Evolutionary conservation across 257 asterid species (phyloP), one percentile per base, ranked within the genome.

Genomic region (Salvia hispanica): DNA sequence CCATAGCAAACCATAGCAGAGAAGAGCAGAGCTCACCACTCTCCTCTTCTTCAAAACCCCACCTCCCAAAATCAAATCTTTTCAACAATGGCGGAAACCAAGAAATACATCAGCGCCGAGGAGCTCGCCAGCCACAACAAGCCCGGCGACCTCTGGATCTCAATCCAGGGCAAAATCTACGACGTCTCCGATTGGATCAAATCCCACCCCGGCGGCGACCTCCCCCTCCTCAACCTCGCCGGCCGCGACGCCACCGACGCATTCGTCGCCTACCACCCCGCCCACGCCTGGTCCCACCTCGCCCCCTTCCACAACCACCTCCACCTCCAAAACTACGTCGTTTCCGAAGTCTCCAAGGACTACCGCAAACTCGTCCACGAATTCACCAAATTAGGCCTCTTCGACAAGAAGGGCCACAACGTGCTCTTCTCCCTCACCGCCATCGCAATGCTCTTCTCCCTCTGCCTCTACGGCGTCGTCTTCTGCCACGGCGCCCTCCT

Each of bases 221-320:
- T 25, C 31, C 31, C 31, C 31, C 31, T 25, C 31, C 31, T 25
- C 31, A 25, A 25, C 31, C 31, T 25, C 31, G 31, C 31, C 31
- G 31, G 31, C 31, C 81, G 83, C 13, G 98, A 92, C 67, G 98
- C 90, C 1, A 92, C 98, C 11, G 95, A 92, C 67, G 95, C 96
- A 0, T 92, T 84, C 60, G 95, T 92, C 37, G 98, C 98, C 46
- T 89, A 48, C 55, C 98, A 92, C 76, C 95, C 88, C 0, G 85
- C 78, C 60, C n/a, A 72, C 8, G 95, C 95, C 47, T 92, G 95
- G 96, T 64, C 72, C 16, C 45, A 5, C 53, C 95, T 92, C 11
- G 92, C 81, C 8, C 76, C 76, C 3, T 86, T 63, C 85, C 85
- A 67, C 63, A 92, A 75, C 50, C 96, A 95, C 59, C 64, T 71